Conservation (phyloP, 768 basidiomycete genomes). For the Mrakia blollopis region DNA sequence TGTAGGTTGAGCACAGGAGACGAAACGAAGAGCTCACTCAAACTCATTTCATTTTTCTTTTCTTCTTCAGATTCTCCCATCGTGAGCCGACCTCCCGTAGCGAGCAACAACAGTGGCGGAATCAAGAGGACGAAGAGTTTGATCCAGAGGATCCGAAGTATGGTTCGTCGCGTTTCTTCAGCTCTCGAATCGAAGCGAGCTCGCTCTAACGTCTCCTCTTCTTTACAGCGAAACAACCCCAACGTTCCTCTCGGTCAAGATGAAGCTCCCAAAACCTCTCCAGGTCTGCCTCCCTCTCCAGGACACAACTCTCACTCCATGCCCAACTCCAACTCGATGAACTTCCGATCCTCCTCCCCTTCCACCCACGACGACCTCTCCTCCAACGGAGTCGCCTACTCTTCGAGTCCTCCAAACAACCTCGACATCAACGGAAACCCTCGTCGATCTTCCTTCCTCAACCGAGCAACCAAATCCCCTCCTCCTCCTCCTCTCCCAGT, state of each 20-base stretch:
- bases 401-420: conserved; percentile 14
- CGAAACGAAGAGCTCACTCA: neutral
- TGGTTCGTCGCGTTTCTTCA: conserved; percentile 45
- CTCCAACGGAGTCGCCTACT: neutral
- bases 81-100: neutral
- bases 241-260: conserved; percentile 29
- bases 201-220: too few species aligned
- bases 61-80: neutral
- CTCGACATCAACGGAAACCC: neutral
- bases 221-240: conserved; percentile 26
- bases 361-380: neutral
- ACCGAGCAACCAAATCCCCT: neutral
- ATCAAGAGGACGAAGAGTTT: conserved; percentile 70
- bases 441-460: neutral
- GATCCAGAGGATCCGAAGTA: conserved; percentile 82
- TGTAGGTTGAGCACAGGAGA: neutral
- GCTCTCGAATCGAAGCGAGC: too few species aligned
- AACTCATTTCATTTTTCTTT: neutral
- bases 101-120: conserved; percentile 40
- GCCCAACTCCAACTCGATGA: conserved; percentile 5
- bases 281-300: conserved; percentile 3
- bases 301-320: neutral
- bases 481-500: neutral
- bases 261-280: neutral
- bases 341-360: conserved; percentile 13